Base-by-base conservation (phyloP, 768 basidiomycete genomes). In the Lentinus brumalis region DNA sequence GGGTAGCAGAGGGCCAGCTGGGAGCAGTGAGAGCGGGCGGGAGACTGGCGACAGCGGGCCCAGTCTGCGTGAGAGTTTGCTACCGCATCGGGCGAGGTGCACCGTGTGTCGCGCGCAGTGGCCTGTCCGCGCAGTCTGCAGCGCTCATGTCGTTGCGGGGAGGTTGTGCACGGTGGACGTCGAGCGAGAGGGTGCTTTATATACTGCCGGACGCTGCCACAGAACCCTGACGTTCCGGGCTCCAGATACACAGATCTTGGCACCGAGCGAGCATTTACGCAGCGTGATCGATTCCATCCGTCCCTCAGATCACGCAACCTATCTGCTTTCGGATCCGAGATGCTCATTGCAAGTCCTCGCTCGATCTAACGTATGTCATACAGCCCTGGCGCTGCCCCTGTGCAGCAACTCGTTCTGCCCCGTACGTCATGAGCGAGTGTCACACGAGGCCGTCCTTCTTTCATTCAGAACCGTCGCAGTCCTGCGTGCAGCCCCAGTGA, bases 281-380 rank as follows among this genome's bases (percentile, higher is more conserved):
- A 55, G 62, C 65, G 53, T 66, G 65, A 66, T 66, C 65, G 65
- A 66, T 66, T 65, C 60, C 65, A 62, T 59, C 64, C 29, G 52
- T 50, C 55, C 59, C 50, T 60, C 65, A 62, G 58, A 66, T 66
- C 65, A 62, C 61, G 55, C 61, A 59, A 62, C 58, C 61, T 44
- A 52, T 56, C 64, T 62, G 50, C 59, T 60, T 63, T 61, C 59
- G 56, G 65, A 44, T 56, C 52, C 61, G 54, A 50, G 58, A 58
- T 59, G 53, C 50, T 52, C 59, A 60, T 35, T 30, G 49, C 38
- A 45, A 41, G 9, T 41, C 53, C 29, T 40, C 26, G 12, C 29
- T 42, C 12, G 21, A 38, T 54, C 53, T 38, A 41, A 54, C n/a
- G 44, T 45, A 49, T 38, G 46, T 57, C 46, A 53, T 40, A 50